These are phyloP conservation scores for Hypoxylon subgilvum DNA, from an alignment of 495 filamentous ascomycete genomes.

Conservation along the genomic window DNA sequence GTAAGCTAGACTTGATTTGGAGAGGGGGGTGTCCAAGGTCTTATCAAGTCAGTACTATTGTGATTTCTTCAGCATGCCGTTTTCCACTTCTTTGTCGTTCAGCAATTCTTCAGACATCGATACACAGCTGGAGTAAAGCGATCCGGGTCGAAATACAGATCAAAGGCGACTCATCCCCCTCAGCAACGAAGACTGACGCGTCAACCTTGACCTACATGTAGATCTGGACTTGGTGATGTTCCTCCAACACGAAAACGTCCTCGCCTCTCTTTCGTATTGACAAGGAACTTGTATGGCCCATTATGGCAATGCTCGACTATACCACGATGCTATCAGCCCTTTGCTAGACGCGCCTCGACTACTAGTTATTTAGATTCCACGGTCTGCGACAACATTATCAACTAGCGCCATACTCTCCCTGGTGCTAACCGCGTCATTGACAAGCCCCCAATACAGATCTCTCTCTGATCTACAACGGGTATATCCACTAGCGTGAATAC, in stretches of 20 bases:
- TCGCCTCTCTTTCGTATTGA: conserved; percentile 27
- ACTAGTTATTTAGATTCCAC: conserved; percentile 26
- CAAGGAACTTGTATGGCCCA: not conserved
- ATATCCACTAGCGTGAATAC: conserved; percentile 26
- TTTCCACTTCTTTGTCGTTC: conserved; percentile 3
- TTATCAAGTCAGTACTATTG: conserved; percentile 13
- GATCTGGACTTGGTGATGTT: not conserved
- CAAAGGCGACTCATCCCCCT: conserved; percentile 4
- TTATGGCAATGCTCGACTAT: conserved; percentile 25
- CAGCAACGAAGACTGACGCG: conserved; percentile 27
- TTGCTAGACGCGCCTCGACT: conserved; percentile 9
- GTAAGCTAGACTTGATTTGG: conserved; percentile 16
- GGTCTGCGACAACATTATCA: conserved; percentile 28
- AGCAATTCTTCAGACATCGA: too few species aligned
- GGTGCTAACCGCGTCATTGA: conserved; percentile 26
- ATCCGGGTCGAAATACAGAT: conserved; percentile 1
- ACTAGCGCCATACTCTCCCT: conserved; percentile 19
- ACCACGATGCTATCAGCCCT: conserved; percentile 15
- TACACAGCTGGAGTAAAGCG: conserved; percentile 10
- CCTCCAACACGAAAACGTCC: conserved; percentile 26
- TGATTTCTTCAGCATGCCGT: not conserved
- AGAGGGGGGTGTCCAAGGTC: conserved; percentile 2
- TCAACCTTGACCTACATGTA: conserved; percentile 2
- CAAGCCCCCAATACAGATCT: conserved; percentile 25
- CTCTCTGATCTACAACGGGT: conserved; percentile 30